These are phyloP conservation scores for Didymella segeticola DNA, from an alignment of 2,329 filamentous ascomycete genomes.

Conservation along the genomic window DNA sequence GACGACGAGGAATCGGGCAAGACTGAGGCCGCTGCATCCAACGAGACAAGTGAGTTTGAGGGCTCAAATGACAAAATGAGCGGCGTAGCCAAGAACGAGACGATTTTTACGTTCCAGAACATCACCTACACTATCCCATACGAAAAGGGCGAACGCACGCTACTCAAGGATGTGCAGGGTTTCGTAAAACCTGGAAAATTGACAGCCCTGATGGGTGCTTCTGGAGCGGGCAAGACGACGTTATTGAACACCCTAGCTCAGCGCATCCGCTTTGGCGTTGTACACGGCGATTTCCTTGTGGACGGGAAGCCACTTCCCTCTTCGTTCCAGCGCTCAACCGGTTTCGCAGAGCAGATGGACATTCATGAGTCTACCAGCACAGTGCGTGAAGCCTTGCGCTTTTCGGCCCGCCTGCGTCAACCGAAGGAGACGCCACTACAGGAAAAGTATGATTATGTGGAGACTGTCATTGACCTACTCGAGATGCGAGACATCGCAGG, in stretches of 20 bases:
- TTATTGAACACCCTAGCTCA: slow-evolving; percentile 49
- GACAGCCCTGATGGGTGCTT: slow-evolving; percentile 79
- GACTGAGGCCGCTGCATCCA: slow-evolving; percentile 35
- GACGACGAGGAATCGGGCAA: slow-evolving; percentile 61
- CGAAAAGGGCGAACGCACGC: slow-evolving; percentile 51
- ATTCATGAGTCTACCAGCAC: slow-evolving; percentile 68
- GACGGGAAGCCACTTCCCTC: slow-evolving; percentile 55
- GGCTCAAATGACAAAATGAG: slow-evolving; percentile 37
- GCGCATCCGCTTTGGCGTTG: slow-evolving; percentile 54
- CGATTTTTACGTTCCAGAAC: slow-evolving; percentile 78
- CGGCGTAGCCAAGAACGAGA: slow-evolving; percentile 67
- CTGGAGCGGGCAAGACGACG: slow-evolving; percentile 54
- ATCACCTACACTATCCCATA: slow-evolving; percentile 77
- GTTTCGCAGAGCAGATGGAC: slow-evolving; percentile 74
- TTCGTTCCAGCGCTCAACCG: slow-evolving; percentile 81
- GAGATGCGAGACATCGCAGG: slow-evolving; percentile 71
- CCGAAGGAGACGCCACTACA: slow-evolving; percentile 62
- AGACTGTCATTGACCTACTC: slow-evolving; percentile 67
- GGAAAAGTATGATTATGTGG: slow-evolving; percentile 71
- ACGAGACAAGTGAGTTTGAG: slow-evolving; percentile 34
- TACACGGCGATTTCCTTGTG: slow-evolving; percentile 55
- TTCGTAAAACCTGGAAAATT: slow-evolving; percentile 92
- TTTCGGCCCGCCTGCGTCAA: slow-evolving; percentile 69
- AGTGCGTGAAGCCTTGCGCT: slow-evolving; percentile 69
- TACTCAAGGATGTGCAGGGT: slow-evolving; percentile 70